phyloP scores from a whole-genome alignment of 2,329 filamentous ascomycete species.

The Phoma sp. region DNA sequence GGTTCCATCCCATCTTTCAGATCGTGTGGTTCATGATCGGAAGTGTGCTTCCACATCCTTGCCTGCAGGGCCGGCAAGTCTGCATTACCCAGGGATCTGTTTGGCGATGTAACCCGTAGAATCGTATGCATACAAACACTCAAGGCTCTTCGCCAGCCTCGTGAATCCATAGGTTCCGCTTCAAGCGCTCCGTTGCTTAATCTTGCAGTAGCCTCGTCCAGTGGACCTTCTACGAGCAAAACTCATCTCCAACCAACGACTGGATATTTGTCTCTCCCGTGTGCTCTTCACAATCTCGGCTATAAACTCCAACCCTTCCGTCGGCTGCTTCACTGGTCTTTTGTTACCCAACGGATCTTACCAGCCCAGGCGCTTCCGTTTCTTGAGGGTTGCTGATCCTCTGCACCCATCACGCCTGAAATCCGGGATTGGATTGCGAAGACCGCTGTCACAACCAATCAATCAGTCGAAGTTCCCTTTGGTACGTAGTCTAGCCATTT shows the following conservation, averaged over 20 bases:
- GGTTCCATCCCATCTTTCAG: constrained; percentile 1
- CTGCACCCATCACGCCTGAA: too few species aligned
- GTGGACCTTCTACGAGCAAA: neutral
- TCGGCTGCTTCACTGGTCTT: neutral
- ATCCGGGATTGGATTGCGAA: neutral
- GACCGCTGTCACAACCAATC: neutral
- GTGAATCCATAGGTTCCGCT: neutral
- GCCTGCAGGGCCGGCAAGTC: neutral
- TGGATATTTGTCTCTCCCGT: neutral
- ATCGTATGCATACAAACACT: constrained; percentile 3
- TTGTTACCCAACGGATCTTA: neutral
- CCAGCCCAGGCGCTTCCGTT: neutral
- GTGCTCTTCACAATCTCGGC: neutral
- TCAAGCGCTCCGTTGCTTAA: constrained; percentile 1
- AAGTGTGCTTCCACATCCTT: neutral
- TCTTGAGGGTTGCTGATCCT: neutral
- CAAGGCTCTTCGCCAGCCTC: neutral
- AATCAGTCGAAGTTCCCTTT: neutral
- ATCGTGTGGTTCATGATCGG: neutral
- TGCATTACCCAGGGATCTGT: constrained; percentile 1
- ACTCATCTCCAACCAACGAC: neutral
- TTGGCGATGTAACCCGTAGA: neutral
- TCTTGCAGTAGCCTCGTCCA: neutral
- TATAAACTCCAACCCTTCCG: neutral
- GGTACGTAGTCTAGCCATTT: neutral